These are phyloP conservation scores for Biscogniauxia sp. DNA, from an alignment of 2,329 filamentous ascomycete genomes.

Conservation along the genomic window DNA sequence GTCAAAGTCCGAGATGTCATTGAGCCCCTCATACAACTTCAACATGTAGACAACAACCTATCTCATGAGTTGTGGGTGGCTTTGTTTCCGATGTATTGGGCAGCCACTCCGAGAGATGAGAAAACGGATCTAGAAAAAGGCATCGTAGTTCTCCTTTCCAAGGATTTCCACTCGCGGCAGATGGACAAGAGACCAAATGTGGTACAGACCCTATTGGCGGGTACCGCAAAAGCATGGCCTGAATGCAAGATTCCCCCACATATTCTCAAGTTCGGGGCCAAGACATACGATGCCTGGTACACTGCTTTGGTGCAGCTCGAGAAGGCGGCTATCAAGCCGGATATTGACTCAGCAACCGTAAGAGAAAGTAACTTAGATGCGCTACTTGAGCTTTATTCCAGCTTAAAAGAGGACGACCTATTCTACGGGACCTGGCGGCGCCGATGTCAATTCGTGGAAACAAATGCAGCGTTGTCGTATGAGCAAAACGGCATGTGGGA, in stretches of 20 bases:
- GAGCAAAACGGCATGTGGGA: constrained; percentile 99
- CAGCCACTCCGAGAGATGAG: constrained; percentile 81
- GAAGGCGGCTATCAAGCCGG: constrained; percentile 78
- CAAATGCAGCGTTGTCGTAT: constrained; percentile 93
- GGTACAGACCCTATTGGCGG: constrained; percentile 86
- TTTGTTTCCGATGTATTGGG: constrained; percentile 93
- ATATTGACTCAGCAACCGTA: constrained; percentile 78
- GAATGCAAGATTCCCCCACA: constrained; percentile 92
- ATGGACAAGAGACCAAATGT: constrained; percentile 95
- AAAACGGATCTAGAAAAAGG: constrained; percentile 86
- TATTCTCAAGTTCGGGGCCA: constrained; percentile 90
- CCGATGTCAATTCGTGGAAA: constrained; percentile 94
- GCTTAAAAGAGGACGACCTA: constrained; percentile 89
- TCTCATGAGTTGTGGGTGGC: constrained; percentile 88
- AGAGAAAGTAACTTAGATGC: constrained; percentile 95
- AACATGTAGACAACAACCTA: constrained; percentile 80
- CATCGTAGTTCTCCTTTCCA: constrained; percentile 84
- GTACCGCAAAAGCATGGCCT: constrained; percentile 78
- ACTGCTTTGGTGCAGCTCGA: constrained; percentile 89
- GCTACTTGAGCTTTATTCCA: constrained; percentile 87
- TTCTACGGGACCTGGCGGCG: constrained; percentile 98
- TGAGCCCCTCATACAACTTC: constrained; percentile 85
- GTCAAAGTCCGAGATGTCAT: constrained; percentile 85
- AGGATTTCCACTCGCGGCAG: constrained; percentile 92
- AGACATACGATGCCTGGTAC: constrained; percentile 96